These are phyloP conservation scores for Neurospora discreta DNA, from an alignment of 495 filamentous ascomycete genomes.

Conservation along the genomic window DNA sequence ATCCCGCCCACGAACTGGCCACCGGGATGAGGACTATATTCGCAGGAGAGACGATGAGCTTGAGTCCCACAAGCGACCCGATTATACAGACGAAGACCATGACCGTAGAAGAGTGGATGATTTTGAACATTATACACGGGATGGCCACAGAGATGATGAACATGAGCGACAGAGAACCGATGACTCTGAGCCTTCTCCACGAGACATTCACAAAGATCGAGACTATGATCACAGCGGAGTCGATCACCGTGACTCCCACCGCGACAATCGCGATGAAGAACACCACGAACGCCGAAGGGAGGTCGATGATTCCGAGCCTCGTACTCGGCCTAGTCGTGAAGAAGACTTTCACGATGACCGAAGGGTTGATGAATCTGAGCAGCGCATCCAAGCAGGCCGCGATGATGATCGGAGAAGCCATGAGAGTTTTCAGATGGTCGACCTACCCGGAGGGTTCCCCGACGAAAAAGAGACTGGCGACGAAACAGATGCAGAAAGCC, in stretches of 20 bases:
- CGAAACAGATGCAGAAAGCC: conserved; percentile 1
- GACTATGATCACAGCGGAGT: background rate
- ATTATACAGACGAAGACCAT: conserved; percentile 11
- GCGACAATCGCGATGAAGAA: background rate
- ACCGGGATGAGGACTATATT: conserved; percentile 14
- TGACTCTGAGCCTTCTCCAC: conserved; percentile 11
- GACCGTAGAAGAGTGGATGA: conserved; percentile 14
- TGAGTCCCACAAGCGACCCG: background rate
- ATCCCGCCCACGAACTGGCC: background rate
- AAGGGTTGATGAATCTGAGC: background rate
- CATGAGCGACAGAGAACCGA: background rate
- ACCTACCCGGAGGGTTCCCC: background rate
- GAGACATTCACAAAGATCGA: conserved; percentile 10
- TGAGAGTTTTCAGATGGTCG: background rate
- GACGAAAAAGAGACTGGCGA: background rate
- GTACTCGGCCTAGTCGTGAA: background rate
- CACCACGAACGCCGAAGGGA: conserved; percentile 10
- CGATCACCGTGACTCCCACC: background rate
- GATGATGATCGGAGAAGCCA: background rate
- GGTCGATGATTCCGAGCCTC: background rate
- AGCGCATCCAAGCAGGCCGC: background rate
- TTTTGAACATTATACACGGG: conserved; percentile 2
- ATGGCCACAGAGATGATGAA: conserved; percentile 8
- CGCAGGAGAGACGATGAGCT: background rate
- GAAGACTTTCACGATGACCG: background rate